phyloP scores from a whole-genome alignment of 163 green algal species.

The Volvox carteri region DNA sequence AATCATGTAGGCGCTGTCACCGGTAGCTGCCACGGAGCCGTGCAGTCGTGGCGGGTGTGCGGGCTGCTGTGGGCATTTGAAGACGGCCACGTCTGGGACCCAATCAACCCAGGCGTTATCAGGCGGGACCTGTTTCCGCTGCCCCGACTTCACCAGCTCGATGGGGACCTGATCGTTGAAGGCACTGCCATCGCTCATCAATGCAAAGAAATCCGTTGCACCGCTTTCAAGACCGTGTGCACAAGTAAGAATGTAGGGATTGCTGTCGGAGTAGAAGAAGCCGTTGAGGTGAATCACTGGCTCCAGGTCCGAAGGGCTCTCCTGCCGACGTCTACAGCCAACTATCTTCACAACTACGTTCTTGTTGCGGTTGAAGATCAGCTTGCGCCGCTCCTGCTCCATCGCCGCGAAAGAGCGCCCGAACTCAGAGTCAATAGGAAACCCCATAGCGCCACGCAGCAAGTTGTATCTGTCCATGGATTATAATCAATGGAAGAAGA shows the following conservation, averaged over 20 bases:
- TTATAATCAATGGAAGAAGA: background rate
- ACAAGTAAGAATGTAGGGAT: conserved; percentile 35
- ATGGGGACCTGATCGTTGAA: conserved; percentile 18
- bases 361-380: conserved; percentile 27
- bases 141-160: conserved; percentile 33
- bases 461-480: conserved; percentile 41
- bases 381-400: conserved; percentile 13
- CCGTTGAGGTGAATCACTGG: conserved; percentile 41
- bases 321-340: background rate
- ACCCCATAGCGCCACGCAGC: conserved; percentile 28
- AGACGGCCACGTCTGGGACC: conserved; percentile 28
- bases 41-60: conserved; percentile 32
- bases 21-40: conserved; percentile 1
- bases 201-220: conserved; percentile 26
- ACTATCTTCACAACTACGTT: conserved; percentile 37
- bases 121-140: conserved; percentile 1
- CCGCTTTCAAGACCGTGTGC: conserved; percentile 33
- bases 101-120: background rate
- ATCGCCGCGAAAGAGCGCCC: background rate
- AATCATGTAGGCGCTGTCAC: conserved; percentile 36
- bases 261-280: conserved; percentile 52
- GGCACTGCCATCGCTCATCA: background rate
- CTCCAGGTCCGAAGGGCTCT: conserved; percentile 19
- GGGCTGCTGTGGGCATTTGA: conserved; percentile 31
- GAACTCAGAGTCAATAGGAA: conserved; percentile 32